Evolutionary conservation across 1,139 yeast genomes (phyloP).

Genomic region (Suhomyces bribrorum): DNA sequence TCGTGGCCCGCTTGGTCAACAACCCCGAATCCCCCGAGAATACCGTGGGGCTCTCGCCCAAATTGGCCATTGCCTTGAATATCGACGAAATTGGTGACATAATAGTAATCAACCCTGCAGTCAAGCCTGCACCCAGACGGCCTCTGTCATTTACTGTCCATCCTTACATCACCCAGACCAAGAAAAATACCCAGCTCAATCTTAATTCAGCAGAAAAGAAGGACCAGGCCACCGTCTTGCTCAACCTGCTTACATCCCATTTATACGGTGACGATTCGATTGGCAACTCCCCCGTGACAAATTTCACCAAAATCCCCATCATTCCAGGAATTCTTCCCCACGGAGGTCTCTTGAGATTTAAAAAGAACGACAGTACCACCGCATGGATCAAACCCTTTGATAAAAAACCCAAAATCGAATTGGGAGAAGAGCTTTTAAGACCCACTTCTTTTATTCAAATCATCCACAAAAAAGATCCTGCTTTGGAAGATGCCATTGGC

Average conservation of each 20-base stretch:
- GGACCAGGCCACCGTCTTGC: conserved; percentile 26
- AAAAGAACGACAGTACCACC: conserved; percentile 41
- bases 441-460: conserved; percentile 48
- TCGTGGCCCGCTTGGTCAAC: conserved; percentile 57
- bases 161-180: conserved; percentile 54
- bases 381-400: conserved; percentile 47
- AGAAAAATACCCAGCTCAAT: conserved; percentile 29
- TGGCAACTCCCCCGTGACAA: conserved; percentile 43
- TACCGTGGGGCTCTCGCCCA: conserved; percentile 56
- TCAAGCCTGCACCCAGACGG: conserved; percentile 36
- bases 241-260: conserved; percentile 19
- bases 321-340: conserved; percentile 49
- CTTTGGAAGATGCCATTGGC: conserved; percentile 51
- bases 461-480: conserved; percentile 7
- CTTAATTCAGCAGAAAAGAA: conserved; percentile 31
- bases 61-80: conserved; percentile 61
- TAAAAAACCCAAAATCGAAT: conserved; percentile 39
- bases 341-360: conserved; percentile 65
- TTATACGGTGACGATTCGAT: conserved; percentile 19
- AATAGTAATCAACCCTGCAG: conserved; percentile 54
- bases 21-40: conserved; percentile 38
- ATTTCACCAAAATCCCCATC: conserved; percentile 51
- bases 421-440: conserved; percentile 57
- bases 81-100: conserved; percentile 57
- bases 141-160: conserved; percentile 52